These are phyloP conservation scores for Keithomyces neogunnii DNA, from an alignment of 2,329 filamentous ascomycete species.

Conservation along the genomic window DNA sequence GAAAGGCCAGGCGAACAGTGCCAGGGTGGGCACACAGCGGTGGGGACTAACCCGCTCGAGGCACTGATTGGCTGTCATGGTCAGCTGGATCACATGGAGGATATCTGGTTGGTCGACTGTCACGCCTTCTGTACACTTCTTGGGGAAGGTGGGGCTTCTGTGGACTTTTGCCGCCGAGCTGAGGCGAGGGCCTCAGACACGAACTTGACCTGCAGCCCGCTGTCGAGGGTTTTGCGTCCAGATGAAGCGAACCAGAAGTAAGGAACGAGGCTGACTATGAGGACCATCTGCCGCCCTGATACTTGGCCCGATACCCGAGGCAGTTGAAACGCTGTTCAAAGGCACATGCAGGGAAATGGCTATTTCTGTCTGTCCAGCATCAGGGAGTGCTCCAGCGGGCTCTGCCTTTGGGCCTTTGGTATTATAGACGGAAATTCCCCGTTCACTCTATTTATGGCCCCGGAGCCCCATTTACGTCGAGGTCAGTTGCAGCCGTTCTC, in stretches of 20 bases:
- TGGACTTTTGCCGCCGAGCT: conserved; percentile 1
- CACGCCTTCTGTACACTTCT: background rate
- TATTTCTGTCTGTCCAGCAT: too few species aligned
- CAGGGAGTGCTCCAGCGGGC: too few species aligned
- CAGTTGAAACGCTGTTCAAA: too few species aligned
- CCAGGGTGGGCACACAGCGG: background rate
- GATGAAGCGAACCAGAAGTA: background rate
- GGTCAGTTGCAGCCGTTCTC: background rate
- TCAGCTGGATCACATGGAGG: background rate
- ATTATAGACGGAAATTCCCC: too few species aligned
- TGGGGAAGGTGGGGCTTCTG: background rate
- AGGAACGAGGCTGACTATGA: too few species aligned
- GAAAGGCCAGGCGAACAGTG: background rate
- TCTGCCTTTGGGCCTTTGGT: too few species aligned
- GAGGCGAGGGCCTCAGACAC: background rate
- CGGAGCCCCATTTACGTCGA: too few species aligned
- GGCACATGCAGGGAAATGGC: too few species aligned
- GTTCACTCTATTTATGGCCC: too few species aligned
- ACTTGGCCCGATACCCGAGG: too few species aligned
- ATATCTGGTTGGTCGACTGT: background rate
- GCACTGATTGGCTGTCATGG: background rate
- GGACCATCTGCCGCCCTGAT: too few species aligned
- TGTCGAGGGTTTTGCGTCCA: background rate
- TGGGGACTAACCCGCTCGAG: background rate
- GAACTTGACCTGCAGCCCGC: too few species aligned